phyloP scores from a whole-genome alignment of 371 early-diverging fungal genomes.

The Coemansia sp. region DNA sequence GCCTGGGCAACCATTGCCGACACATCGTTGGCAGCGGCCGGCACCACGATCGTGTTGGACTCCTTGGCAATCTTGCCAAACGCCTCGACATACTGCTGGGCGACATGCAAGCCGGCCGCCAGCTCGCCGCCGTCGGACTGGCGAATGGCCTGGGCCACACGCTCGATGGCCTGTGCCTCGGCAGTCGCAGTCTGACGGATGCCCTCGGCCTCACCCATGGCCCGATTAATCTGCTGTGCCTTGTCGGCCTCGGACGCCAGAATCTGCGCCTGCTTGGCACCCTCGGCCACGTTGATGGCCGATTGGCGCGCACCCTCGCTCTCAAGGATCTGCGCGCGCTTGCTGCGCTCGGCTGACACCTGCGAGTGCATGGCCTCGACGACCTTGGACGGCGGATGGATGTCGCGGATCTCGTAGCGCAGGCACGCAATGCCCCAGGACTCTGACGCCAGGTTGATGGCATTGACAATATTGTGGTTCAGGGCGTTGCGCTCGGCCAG shows the following conservation, averaged over 20 bases:
- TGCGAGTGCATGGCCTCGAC: slow-evolving; percentile 97
- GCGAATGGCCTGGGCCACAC: slow-evolving; percentile 75
- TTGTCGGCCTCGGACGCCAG: slow-evolving; percentile 93
- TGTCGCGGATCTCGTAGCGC: slow-evolving; percentile 93
- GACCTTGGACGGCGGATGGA: slow-evolving; percentile 95
- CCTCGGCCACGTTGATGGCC: slow-evolving; percentile 97
- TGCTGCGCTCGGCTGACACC: slow-evolving; percentile 94
- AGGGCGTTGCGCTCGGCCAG: slow-evolving; percentile 91
- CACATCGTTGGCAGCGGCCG: slow-evolving; percentile 79
- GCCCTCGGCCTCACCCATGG: slow-evolving; percentile 85
- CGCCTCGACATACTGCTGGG: slow-evolving; percentile 97
- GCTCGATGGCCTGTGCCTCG: slow-evolving; percentile 76
- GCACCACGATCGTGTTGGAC: slow-evolving; percentile 90
- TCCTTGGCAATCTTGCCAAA: slow-evolving; percentile 92
- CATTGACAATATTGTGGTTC: slow-evolving; percentile 91
- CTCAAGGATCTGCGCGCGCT: slow-evolving; percentile 95
- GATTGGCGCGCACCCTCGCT: slow-evolving; percentile 93
- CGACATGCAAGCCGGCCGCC: slow-evolving; percentile 90
- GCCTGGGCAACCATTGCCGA: slow-evolving; percentile 84
- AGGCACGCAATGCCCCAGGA: slow-evolving; percentile 97
- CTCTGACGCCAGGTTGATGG: slow-evolving; percentile 91
- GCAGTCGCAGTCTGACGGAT: slow-evolving; percentile 85
- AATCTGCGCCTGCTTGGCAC: slow-evolving; percentile 88
- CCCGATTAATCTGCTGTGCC: slow-evolving; percentile 86
- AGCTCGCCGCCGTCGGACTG: slow-evolving; percentile 67